Conservation (phyloP, 805 yeast genomes). For the Isabelozyma rhagii region DNA sequence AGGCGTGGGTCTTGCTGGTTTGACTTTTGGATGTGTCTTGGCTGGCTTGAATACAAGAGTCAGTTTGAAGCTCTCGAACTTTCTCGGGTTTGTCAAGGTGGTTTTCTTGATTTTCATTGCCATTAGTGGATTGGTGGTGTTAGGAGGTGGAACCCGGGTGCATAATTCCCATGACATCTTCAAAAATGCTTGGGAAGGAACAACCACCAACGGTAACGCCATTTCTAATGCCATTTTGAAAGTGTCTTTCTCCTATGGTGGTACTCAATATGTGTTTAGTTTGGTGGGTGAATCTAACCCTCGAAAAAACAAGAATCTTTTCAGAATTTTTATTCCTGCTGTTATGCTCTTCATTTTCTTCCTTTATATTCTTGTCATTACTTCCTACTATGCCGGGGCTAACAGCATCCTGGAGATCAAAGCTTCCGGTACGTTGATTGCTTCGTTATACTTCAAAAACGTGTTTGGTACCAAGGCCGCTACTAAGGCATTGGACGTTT, state of each 20-base stretch:
- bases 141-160: slow-evolving; percentile 34
- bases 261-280: slow-evolving; percentile 36
- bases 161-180: slow-evolving; percentile 30
- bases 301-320: slow-evolving; percentile 21
- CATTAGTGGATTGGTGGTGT: slow-evolving; percentile 32
- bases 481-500: slow-evolving; percentile 18
- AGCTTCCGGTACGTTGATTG: slow-evolving; percentile 24
- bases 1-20: slow-evolving; percentile 31
- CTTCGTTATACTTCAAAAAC: slow-evolving; percentile 25
- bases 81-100: slow-evolving; percentile 34
- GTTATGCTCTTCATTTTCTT: slow-evolving; percentile 28
- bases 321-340: slow-evolving; percentile 25
- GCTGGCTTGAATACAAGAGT: slow-evolving; percentile 22
- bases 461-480: slow-evolving; percentile 27
- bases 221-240: slow-evolving; percentile 43
- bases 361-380: slow-evolving; percentile 28
- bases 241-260: slow-evolving; percentile 44
- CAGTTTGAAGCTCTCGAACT: slow-evolving; percentile 26
- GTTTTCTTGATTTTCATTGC: slow-evolving; percentile 29
- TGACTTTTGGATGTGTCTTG: slow-evolving; percentile 19
- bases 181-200: slow-evolving; percentile 35
- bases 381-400: slow-evolving; percentile 31
- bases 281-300: slow-evolving; percentile 30
- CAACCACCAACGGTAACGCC: slow-evolving; percentile 40
- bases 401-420: slow-evolving; percentile 19